Percentiles rank a stretch among this genome's conserved stretches.
Evolutionary conservation across 352 stramenopile species (phyloP).

Genomic region (Elongisporangium senticosum): DNA sequence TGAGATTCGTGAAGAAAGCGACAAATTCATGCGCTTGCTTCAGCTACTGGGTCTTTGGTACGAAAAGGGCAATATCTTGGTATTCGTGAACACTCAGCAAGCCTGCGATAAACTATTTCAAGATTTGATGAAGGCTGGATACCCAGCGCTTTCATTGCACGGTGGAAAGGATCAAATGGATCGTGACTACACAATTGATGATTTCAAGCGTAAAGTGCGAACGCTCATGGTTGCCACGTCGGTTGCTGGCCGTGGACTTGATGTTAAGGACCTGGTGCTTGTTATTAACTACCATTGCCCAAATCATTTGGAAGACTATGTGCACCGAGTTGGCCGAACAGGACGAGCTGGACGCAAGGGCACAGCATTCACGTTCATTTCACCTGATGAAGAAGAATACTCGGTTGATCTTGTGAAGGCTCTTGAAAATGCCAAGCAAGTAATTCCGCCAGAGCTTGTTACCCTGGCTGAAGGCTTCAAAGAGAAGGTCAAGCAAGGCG

Average conservation of each 20-base stretch:
- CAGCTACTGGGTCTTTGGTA: constrained; percentile 96
- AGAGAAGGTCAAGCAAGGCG: constrained; percentile 93
- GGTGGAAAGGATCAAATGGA: constrained; percentile 99
- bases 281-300: constrained; percentile 99
- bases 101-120: constrained; percentile 96
- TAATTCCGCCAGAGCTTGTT: constrained; percentile 79
- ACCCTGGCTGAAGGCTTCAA: constrained; percentile 94
- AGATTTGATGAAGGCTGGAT: constrained; percentile 95
- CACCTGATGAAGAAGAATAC: constrained; percentile 95
- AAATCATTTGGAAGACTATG: constrained; percentile 99
- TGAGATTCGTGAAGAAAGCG: constrained; percentile 97
- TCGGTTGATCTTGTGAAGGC: constrained; percentile 96
- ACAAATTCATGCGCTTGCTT: constrained; percentile 98
- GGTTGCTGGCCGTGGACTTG: constrained; percentile 96
- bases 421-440: constrained; percentile 86
- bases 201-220: constrained; percentile 96
- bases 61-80: constrained; percentile 96
- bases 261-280: constrained; percentile 97
- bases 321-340: constrained; percentile 97
- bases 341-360: constrained; percentile 94
- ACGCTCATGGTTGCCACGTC: constrained; percentile 94
- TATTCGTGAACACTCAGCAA: constrained; percentile 99
- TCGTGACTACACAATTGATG: constrained; percentile 97
- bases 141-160: constrained; percentile 95
- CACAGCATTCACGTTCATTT: constrained; percentile 99